Conservation (phyloP, 768 basidiomycete genomes). For the Cyathus striatus region DNA sequence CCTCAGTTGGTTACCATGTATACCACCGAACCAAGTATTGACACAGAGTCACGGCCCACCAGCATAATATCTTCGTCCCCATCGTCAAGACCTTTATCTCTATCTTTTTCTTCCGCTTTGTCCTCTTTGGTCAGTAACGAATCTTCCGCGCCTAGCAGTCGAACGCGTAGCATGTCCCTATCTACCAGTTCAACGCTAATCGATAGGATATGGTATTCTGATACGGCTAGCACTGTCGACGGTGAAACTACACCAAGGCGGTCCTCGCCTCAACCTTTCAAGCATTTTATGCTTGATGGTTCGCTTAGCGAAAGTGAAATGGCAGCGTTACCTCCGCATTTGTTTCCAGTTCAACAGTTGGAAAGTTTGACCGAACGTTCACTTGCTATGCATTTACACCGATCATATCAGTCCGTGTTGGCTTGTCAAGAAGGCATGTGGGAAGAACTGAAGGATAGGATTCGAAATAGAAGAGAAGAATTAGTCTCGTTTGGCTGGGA, state of each 20-base stretch:
- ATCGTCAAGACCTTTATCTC: conserved; percentile 32
- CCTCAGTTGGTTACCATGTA: conserved; percentile 37
- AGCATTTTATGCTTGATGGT: conserved; percentile 41
- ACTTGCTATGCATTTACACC: conserved; percentile 67
- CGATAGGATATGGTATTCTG: too few relatives aligned
- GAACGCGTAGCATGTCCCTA: conserved; percentile 23
- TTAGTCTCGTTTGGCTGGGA: conserved; percentile 65
- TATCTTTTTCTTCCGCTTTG: conserved; percentile 49
- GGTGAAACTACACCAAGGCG: neutral
- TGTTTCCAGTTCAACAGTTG: conserved; percentile 38
- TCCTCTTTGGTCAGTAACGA: conserved; percentile 21
- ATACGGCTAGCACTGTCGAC: too few relatives aligned
- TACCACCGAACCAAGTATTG: conserved; percentile 27
- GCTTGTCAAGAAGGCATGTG: conserved; percentile 75
- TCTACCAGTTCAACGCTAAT: too few relatives aligned
- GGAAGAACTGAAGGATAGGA: conserved; percentile 63
- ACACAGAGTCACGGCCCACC: conserved; percentile 28
- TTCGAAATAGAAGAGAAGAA: conserved; percentile 50
- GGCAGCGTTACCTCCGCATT: conserved; percentile 22
- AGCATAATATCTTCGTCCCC: conserved; percentile 29
- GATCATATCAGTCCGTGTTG: conserved; percentile 54
- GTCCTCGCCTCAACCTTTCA: conserved; percentile 15
- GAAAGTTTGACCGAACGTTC: conserved; percentile 50
- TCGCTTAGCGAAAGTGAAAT: conserved; percentile 39
- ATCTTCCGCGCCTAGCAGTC: conserved; percentile 17